These are phyloP conservation scores for Takashimella koratensis DNA, from an alignment of 1,284 basidiomycete genomes.

Conservation along the genomic window DNA sequence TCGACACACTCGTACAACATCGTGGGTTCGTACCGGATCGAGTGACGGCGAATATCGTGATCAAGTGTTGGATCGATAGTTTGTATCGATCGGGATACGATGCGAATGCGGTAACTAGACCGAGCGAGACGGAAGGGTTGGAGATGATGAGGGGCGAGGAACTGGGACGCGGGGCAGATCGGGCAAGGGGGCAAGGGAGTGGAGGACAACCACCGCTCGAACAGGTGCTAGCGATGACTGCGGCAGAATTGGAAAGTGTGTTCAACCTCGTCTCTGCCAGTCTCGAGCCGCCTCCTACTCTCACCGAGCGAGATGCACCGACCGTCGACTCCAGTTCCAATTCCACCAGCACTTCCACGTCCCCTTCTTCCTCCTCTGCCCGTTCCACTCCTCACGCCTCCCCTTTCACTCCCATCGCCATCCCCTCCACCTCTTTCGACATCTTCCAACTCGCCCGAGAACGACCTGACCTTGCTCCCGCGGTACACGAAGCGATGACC, in stretches of 20 bases:
- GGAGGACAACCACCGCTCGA: neutral
- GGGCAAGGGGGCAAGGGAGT: no score
- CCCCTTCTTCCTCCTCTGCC: neutral
- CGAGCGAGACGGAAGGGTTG: neutral
- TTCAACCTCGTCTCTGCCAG: neutral
- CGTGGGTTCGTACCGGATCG: constrained; percentile 40
- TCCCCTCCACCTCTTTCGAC: neutral
- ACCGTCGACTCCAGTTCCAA: no score
- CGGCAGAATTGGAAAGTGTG: neutral
- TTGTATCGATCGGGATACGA: neutral
- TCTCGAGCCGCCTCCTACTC: neutral
- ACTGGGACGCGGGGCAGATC: neutral
- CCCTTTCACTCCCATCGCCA: neutral
- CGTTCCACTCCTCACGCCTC: neutral
- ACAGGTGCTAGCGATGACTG: neutral
- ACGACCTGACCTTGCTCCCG: neutral
- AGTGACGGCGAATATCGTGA: constrained; percentile 39
- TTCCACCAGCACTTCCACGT: no score
- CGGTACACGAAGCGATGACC: neutral
- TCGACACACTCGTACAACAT: constrained; percentile 24
- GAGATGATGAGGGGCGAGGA: constrained; percentile 1
- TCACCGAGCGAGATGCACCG: no score
- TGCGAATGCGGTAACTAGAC: neutral
- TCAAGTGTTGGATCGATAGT: constrained; percentile 35
- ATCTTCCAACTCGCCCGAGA: neutral